Base-by-base conservation (phyloP, 192 early-diverging fungal genomes). In the Entomortierella chlamydospora region DNA sequence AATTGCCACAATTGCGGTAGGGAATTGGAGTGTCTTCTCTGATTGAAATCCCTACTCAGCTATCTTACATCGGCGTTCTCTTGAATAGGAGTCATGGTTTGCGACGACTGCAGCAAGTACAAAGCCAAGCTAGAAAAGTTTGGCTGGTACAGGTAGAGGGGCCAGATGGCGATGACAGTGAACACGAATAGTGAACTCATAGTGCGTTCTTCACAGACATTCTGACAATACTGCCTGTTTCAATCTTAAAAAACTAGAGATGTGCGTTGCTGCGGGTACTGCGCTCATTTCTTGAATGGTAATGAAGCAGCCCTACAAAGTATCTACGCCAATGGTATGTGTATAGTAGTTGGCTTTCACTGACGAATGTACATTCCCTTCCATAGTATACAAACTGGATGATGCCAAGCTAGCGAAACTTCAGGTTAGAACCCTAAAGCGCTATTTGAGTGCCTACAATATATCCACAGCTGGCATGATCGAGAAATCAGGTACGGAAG, bases 261-360 rank as follows among this genome's bases (percentile, higher is more conserved):
- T 0, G 61, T 70, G 18, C 53, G 61, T 7, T 78, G 74, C 23
- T 78, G 74, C 34, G 37, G 18, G 0, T 78, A 70, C 33, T 78
- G 74, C 25, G 61, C 74, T 8, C 60, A 78, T 23, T 78, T 78
- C 39, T 31, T 78, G 33, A 55, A 60, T 33, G 74, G 74, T 64
- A 70, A 45, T 43, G 30, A 52, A 10, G 28, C 42, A 41, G 6
- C 23, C 4, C 15, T 22, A 31, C 33, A 5, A 7, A 52, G 50
- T 52, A 31, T 13, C 18, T 33, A 64, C 30, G 0, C 30, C 28
- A 3, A 22, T 64, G 45, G 20, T n/a, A 6, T 29, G 28, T 30
- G 5, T 11, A 42, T 1, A 22, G 39, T 43, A 18, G 52, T 37
- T 37, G 34, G 29, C 47, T 28, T 63, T 12, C 2, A 23, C 39